These are phyloP conservation scores for Cymbopogon citratus DNA, from an alignment of 176 grass and related monocot genomes.

Conservation along the genomic window DNA sequence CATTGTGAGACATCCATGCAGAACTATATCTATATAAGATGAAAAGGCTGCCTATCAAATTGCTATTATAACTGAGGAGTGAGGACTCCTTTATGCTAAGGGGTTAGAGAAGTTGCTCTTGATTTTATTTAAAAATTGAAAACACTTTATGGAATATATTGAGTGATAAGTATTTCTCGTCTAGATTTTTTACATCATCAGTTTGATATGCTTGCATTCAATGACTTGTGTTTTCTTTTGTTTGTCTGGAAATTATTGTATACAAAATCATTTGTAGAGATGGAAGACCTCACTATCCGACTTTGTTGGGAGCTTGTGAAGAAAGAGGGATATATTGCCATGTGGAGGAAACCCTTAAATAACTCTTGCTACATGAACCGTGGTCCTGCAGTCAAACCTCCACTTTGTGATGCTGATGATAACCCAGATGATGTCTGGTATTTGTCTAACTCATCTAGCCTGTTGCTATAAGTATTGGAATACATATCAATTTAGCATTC, in stretches of 20 bases:
- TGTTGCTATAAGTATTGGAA: conserved; percentile 5
- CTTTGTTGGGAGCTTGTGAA: conserved; percentile 90
- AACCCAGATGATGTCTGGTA: conserved; percentile 83
- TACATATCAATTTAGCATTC: not conserved
- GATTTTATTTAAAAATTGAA: conserved; percentile 12
- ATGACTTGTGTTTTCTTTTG: not conserved
- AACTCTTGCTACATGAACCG: conserved; percentile 68
- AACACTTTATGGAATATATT: not conserved
- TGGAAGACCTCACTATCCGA: conserved; percentile 75
- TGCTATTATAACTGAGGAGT: no score
- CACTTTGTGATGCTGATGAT: conserved; percentile 59
- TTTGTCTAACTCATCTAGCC: conserved; percentile 6
- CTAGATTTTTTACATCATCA: not conserved
- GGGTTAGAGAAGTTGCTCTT: not conserved
- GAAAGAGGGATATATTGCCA: conserved; percentile 90
- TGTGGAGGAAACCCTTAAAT: conserved; percentile 86
- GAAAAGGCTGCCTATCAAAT: not conserved
- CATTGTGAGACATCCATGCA: not conserved
- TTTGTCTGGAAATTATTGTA: conserved; percentile 17
- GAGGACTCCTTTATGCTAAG: not conserved
- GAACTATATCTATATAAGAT: conserved; percentile 1
- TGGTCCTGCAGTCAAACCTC: conserved; percentile 48
- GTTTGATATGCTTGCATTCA: not conserved
- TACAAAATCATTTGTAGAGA: conserved; percentile 48
- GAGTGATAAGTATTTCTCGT: not conserved